Evolutionary conservation across 352 stramenopile species (phyloP), one percentile per base, ranked within the genome.

Genomic region (Phytophthora nicotianae): DNA sequence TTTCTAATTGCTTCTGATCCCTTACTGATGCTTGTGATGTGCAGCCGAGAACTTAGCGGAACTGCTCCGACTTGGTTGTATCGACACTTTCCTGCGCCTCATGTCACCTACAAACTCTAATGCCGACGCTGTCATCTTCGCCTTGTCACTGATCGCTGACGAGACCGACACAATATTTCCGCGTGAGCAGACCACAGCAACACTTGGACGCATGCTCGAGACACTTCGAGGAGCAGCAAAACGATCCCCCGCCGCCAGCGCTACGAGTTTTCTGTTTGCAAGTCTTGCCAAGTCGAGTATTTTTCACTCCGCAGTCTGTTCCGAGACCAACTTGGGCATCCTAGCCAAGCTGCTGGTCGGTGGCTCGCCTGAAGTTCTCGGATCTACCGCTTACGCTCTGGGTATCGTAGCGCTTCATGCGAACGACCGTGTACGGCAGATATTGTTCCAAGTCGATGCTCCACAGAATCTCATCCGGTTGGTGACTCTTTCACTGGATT

Each of bases 191-290:
- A 71, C 72, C 3, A 66, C 62, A 1, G 29, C 53, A 10, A 48
- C 59, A 26, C 60, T 73, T 5, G 46, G 51, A 5, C 70, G 58
- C 1, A 85, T 88, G 65, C 68, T 90, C n/a, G 80, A 90, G 45
- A 89, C 83, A 0, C 43, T 91, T 9, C 70, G 83, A 29, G 83
- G 83, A 13, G 79, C 68, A n/a, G 79, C 83, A 1, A 91, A 91
- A 49, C 68, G 79, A 6, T 90, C 83, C 0, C 69, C 62, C 17
- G 75, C 53, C 14, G 83, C 83, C 2, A 81, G 78, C 38, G 61
- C 83, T 3, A 83, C 72, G 27, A 75, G 80, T 20, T 89, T 81
- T 32, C 58, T 91, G 27, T 84, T 89, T 21, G 78, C 83, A 0
- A 88, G 75, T 32, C 59, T 91, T 0, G 61, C 62, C 29, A 81